Conservation (phyloP, 495 filamentous ascomycete genomes). For the Neurospora sp. region DNA sequence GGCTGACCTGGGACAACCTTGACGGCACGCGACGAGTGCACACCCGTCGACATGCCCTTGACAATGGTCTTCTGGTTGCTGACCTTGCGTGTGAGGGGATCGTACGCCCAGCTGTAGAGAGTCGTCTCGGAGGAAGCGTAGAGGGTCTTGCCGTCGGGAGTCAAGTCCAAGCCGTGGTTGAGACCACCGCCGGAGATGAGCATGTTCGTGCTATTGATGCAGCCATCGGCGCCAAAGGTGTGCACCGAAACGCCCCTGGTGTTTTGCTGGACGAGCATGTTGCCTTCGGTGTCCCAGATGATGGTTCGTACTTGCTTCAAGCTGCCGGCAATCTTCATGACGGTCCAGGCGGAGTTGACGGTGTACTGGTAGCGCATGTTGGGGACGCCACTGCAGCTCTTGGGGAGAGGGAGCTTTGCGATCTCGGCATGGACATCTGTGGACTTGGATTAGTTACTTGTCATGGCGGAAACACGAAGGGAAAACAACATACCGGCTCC, state of each 20-base stretch:
- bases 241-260: constrained; percentile 44
- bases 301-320: constrained; percentile 48
- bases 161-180: constrained; percentile 60
- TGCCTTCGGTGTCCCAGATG: constrained; percentile 49
- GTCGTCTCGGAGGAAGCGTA: constrained; percentile 51
- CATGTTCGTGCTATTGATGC: constrained; percentile 28
- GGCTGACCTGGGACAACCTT: constrained; percentile 43
- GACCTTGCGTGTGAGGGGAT: constrained; percentile 34
- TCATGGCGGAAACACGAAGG: not conserved
- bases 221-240: constrained; percentile 41
- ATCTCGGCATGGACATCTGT: constrained; percentile 11
- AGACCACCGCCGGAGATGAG: constrained; percentile 33
- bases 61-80: constrained; percentile 40
- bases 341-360: constrained; percentile 45
- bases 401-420: constrained; percentile 19
- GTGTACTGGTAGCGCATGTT: constrained; percentile 25
- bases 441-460: not conserved
- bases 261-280: constrained; percentile 49
- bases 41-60: constrained; percentile 44
- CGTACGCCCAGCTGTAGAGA: constrained; percentile 52
- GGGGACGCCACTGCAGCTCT: constrained; percentile 24
- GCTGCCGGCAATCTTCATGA: constrained; percentile 44
- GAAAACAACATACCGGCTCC: constrained; percentile 12
- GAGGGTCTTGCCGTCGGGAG: constrained; percentile 49
- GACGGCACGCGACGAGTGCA: constrained; percentile 53